Conservation (phyloP, 1,284 basidiomycete species). For the Trichosporon asahii region DNA sequence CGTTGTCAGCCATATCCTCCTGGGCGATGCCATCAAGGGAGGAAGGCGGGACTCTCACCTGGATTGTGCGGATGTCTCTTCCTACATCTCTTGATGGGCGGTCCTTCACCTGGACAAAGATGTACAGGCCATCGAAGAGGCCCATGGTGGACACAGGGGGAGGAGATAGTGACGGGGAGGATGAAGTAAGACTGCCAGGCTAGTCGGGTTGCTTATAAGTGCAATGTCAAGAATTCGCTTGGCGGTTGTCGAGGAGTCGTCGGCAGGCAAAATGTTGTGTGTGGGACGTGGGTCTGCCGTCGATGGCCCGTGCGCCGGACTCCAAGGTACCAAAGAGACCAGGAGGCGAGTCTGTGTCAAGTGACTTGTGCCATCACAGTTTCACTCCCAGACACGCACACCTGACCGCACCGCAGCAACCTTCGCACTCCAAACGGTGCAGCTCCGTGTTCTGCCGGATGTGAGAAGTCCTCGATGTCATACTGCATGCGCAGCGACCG, state of each 20-base stretch:
- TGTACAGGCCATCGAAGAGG: conserved; percentile 62
- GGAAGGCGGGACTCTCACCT: not conserved
- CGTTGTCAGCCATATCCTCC: not conserved
- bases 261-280: not conserved
- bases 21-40: not conserved
- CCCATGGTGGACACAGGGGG: not conserved
- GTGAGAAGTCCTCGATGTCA: no score
- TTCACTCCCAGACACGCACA: not conserved
- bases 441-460: no score
- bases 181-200: no score
- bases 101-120: conserved; percentile 67
- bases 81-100: not conserved
- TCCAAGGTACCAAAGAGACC: not conserved
- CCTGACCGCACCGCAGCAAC: not conserved
- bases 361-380: not conserved
- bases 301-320: not conserved
- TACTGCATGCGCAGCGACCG: no score
- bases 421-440: no score
- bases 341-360: not conserved
- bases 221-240: no score
- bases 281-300: not conserved
- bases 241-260: no score
- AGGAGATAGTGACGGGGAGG: not conserved
- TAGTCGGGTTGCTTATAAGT: not conserved
- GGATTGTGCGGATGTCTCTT: not conserved